phyloP scores from a whole-genome alignment of 768 basidiomycete species.

The Tricholoma sp. region DNA sequence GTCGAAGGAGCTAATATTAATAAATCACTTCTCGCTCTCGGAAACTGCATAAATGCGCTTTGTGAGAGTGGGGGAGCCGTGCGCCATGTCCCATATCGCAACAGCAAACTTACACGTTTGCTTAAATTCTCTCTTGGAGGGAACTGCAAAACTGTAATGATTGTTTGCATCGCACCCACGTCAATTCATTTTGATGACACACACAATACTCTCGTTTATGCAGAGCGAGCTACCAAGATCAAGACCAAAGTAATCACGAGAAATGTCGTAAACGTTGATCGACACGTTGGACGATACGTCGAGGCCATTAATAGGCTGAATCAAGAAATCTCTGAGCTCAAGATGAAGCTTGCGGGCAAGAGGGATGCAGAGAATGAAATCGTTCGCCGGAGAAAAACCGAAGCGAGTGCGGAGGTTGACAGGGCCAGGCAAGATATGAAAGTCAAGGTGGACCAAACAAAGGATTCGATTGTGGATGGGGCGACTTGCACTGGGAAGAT shows the following conservation, averaged over 20 bases:
- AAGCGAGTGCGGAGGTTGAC: conserved; percentile 70
- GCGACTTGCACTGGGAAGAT: conserved; percentile 70
- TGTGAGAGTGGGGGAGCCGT: conserved; percentile 88
- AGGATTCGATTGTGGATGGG: conserved; percentile 67
- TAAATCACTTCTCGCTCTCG: conserved; percentile 93
- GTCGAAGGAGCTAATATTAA: conserved; percentile 99
- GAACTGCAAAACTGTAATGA: conserved; percentile 99
- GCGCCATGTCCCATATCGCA: conserved; percentile 93
- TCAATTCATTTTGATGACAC: conserved; percentile 97
- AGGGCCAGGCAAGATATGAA: conserved; percentile 70
- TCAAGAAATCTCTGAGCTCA: conserved; percentile 77
- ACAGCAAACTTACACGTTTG: conserved; percentile 95
- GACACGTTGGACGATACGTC: conserved; percentile 93
- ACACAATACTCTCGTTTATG: conserved; percentile 96
- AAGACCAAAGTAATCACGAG: conserved; percentile 96
- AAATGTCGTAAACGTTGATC: conserved; percentile 91
- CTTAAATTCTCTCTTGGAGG: conserved; percentile 98
- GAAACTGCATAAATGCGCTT: conserved; percentile 97
- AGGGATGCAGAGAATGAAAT: conserved; percentile 57
- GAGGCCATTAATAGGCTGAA: conserved; percentile 91
- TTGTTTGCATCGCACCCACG: conserved; percentile 94
- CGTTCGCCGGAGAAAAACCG: conserved; percentile 60
- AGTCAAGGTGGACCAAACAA: conserved; percentile 66
- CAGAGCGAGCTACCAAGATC: conserved; percentile 96
- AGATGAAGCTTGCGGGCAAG: conserved; percentile 78